Evolutionary conservation across 106 monocot genomes (phyloP).

Genomic region (Vanilla planifolia): DNA sequence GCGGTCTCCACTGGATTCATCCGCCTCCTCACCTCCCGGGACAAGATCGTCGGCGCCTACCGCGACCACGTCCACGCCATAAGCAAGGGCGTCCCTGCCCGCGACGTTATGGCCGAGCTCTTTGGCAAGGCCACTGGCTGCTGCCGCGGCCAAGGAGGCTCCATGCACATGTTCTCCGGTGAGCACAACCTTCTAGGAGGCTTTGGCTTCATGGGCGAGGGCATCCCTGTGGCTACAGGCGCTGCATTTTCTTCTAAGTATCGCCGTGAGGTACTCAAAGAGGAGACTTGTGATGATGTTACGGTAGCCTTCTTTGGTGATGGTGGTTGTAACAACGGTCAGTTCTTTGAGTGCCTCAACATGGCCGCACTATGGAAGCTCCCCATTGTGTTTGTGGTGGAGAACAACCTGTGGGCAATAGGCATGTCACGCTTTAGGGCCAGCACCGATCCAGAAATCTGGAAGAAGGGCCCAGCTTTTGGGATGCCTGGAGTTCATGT

Average conservation of each 20-base stretch:
- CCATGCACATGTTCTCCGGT: constrained; percentile 89
- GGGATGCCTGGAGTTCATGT: constrained; percentile 76
- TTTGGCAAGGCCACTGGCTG: constrained; percentile 85
- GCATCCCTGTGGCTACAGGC: constrained; percentile 78
- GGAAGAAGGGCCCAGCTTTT: constrained; percentile 81
- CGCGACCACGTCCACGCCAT: constrained; percentile 84
- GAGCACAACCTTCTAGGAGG: constrained; percentile 64
- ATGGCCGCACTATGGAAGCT: constrained; percentile 93
- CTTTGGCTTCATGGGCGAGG: constrained; percentile 84
- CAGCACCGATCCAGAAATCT: constrained; percentile 78
- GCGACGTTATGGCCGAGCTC: constrained; percentile 78
- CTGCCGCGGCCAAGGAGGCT: constrained; percentile 89
- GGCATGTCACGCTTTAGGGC: constrained; percentile 78
- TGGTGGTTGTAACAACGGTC: constrained; percentile 83
- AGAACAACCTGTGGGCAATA: constrained; percentile 87
- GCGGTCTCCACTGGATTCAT: constrained; percentile 86
- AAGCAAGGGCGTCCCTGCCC: constrained; percentile 72
- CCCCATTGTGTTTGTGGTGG: constrained; percentile 84
- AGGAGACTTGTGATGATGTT: constrained; percentile 33
- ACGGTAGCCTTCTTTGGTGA: constrained; percentile 83
- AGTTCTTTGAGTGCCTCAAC: constrained; percentile 93
- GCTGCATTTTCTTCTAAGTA: constrained; percentile 76
- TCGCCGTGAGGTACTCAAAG: constrained; percentile 61
- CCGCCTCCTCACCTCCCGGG: constrained; percentile 39
- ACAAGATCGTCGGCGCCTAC: constrained; percentile 69